Percentiles rank a stretch among this genome's conserved stretches.
Evolutionary conservation across 805 yeast genomes (phyloP).

Genomic region (Myxozyma mucilagina): DNA sequence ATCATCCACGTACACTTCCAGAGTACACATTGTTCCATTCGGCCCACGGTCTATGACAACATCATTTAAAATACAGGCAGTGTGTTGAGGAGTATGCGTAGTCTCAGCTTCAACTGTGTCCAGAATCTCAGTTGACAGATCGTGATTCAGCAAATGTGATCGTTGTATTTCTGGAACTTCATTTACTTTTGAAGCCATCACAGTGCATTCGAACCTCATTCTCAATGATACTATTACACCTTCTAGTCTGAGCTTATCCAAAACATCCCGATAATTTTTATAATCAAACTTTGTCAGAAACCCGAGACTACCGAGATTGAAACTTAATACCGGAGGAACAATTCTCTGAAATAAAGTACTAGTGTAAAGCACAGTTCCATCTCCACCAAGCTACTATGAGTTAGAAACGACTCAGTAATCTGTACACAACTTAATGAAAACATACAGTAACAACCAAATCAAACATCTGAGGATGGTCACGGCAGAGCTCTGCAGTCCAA

Average conservation of each 20-base stretch:
- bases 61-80: conserved; percentile 51
- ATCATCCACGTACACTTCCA: conserved; percentile 52
- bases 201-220: conserved; percentile 54
- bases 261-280: conserved; percentile 41
- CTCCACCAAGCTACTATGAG: conserved; percentile 73
- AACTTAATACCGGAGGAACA: conserved; percentile 82
- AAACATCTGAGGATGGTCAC: conserved; percentile 41
- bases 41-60: conserved; percentile 56
- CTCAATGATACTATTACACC: conserved; percentile 53
- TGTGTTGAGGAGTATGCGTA: conserved; percentile 34
- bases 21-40: conserved; percentile 52
- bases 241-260: conserved; percentile 43
- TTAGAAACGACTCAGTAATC: background rate
- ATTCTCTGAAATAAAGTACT: conserved; percentile 69
- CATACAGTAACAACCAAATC: conserved; percentile 73
- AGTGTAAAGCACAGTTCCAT: conserved; percentile 71
- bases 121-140: conserved; percentile 24
- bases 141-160: conserved; percentile 1
- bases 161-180: conserved; percentile 20
- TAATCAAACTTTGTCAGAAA: conserved; percentile 66
- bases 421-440: background rate
- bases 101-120: conserved; percentile 18
- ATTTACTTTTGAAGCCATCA: conserved; percentile 42
- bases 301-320: conserved; percentile 82
- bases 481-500: conserved; percentile 47